phyloP scores from a whole-genome alignment of 495 filamentous ascomycete species.

The Oleoguttula mirabilis region DNA sequence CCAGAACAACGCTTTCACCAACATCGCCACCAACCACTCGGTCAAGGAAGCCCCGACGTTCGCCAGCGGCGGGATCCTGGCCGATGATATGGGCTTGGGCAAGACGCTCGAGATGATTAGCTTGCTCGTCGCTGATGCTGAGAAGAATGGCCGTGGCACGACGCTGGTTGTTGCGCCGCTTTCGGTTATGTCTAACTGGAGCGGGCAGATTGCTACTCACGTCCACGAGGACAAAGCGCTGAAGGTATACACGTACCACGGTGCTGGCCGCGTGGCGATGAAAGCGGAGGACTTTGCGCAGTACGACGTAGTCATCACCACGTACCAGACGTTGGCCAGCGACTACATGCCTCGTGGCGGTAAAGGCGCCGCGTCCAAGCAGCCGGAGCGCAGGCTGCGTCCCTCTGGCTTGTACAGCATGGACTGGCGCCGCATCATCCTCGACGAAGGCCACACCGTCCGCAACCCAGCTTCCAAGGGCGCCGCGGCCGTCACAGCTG shows the following conservation, averaged over 20 bases:
- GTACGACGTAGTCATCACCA: constrained; percentile 72
- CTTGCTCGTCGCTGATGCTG: constrained; percentile 52
- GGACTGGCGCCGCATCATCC: constrained; percentile 68
- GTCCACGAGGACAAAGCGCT: constrained; percentile 47
- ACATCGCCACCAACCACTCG: constrained; percentile 67
- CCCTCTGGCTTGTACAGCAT: constrained; percentile 46
- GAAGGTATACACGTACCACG: constrained; percentile 66
- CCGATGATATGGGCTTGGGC: constrained; percentile 91
- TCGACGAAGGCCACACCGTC: constrained; percentile 83
- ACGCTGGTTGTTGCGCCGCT: constrained; percentile 78
- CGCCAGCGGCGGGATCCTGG: constrained; percentile 71
- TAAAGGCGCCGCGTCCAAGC: constrained; percentile 28
- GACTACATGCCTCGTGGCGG: constrained; percentile 20
- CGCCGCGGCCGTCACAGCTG: constrained; percentile 50
- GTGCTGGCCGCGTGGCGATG: constrained; percentile 42
- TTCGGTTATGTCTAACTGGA: constrained; percentile 90
- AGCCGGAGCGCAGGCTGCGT: constrained; percentile 11
- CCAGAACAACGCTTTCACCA: constrained; percentile 44
- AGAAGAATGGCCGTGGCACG: constrained; percentile 25
- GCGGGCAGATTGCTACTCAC: constrained; percentile 66
- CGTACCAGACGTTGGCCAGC: constrained; percentile 47
- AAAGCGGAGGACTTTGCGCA: constrained; percentile 41
- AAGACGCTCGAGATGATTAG: constrained; percentile 87
- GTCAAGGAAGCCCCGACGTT: constrained; percentile 45
- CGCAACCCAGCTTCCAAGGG: constrained; percentile 65